phyloP scores from a whole-genome alignment of 768 basidiomycete genomes.

The Boletales sp. region DNA sequence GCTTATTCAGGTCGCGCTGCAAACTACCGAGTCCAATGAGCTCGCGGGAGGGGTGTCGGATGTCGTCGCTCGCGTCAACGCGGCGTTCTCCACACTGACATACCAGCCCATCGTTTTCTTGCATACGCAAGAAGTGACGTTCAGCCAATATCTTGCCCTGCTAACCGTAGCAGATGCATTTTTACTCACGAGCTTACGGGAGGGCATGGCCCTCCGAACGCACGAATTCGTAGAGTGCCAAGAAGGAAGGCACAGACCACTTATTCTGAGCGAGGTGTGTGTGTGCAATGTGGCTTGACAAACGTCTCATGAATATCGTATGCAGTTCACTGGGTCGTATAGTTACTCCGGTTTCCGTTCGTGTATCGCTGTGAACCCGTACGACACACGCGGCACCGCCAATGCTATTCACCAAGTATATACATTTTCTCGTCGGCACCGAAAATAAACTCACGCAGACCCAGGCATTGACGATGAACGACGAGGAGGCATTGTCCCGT shows the following conservation, averaged over 20 bases:
- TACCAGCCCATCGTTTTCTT: constrained; percentile 87
- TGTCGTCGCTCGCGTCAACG: constrained; percentile 73
- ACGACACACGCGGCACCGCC: constrained; percentile 81
- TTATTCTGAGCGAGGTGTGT: constrained; percentile 75
- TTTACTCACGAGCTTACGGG: constrained; percentile 77
- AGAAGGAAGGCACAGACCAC: constrained; percentile 59
- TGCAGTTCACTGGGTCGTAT: constrained; percentile 81
- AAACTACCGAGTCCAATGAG: constrained; percentile 77
- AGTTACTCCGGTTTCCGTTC: constrained; percentile 84
- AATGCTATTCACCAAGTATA: constrained; percentile 60
- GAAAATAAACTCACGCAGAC: not conserved
- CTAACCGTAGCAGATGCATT: constrained; percentile 83
- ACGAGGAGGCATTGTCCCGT: constrained; percentile 65
- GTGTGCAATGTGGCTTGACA: not conserved
- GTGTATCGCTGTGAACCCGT: constrained; percentile 84
- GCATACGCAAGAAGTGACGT: constrained; percentile 80
- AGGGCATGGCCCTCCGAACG: constrained; percentile 81
- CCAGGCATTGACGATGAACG: constrained; percentile 70
- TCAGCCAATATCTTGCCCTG: constrained; percentile 80
- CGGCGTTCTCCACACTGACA: constrained; percentile 77
- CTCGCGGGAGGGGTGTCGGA: constrained; percentile 71
- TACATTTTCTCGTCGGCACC: not conserved
- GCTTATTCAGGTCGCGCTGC: constrained; percentile 83
- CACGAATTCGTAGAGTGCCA: constrained; percentile 89
- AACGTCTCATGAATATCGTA: not conserved